These are phyloP conservation scores for Iodosphaeria phyllophila DNA, from an alignment of 2,329 filamentous ascomycete genomes.

Conservation along the genomic window DNA sequence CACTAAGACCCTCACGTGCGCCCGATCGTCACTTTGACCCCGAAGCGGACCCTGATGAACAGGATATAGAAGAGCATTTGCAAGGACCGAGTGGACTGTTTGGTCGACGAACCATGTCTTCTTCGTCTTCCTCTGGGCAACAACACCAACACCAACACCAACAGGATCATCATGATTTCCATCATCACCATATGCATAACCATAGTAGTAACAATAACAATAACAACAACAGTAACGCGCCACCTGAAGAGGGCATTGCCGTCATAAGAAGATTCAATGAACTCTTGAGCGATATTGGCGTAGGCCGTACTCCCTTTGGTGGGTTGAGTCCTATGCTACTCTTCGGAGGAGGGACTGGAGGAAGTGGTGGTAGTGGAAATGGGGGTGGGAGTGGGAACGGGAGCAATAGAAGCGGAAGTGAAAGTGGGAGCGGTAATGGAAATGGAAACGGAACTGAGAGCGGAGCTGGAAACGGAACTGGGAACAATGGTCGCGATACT, in stretches of 20 bases:
- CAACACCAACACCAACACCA: no score
- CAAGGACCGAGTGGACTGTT: constrained; percentile 21
- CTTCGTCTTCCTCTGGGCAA: constrained; percentile 8
- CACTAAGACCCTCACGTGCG: no score
- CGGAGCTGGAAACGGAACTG: no score
- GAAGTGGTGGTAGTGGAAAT: constrained; percentile 5
- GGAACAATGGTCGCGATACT: no score
- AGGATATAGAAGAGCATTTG: constrained; percentile 35
- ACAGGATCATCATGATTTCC: no score
- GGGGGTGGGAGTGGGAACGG: no score
- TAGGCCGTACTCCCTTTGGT: constrained; percentile 7
- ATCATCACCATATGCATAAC: no score
- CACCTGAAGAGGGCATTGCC: constrained; percentile 10
- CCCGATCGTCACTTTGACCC: constrained; percentile 11
- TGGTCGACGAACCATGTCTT: constrained; percentile 17
- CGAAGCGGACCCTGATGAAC: constrained; percentile 39
- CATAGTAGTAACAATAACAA: constrained; percentile 3
- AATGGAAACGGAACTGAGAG: no score
- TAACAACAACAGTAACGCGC: constrained; percentile 4
- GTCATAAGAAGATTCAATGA: constrained; percentile 21
- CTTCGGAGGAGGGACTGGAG: constrained; percentile 3
- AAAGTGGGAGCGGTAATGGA: no score
- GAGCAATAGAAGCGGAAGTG: no score
- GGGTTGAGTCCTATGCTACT: constrained; percentile 10
- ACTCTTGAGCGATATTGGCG: constrained; percentile 12